These are phyloP conservation scores for Diaporthe sp. DNA, from an alignment of 2,329 filamentous ascomycete species.

Conservation along the genomic window DNA sequence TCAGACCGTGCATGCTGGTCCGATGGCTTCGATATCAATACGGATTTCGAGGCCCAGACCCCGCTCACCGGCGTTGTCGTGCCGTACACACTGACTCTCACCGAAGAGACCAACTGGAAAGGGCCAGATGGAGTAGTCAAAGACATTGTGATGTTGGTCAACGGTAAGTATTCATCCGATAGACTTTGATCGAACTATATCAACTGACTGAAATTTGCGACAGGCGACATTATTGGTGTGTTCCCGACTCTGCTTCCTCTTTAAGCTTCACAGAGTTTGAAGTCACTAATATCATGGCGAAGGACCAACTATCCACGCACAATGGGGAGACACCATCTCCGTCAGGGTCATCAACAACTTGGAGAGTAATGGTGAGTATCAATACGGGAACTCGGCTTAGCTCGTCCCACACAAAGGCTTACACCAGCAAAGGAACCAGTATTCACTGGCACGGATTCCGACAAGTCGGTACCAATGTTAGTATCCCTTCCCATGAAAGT, in stretches of 20 bases:
- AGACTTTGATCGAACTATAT: slow-evolving; percentile 18
- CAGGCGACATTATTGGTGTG: slow-evolving; percentile 37
- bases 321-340: slow-evolving; percentile 65
- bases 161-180: slow-evolving; percentile 53
- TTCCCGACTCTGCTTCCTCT: neutral
- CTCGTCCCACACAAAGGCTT: neutral
- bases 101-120: slow-evolving; percentile 46
- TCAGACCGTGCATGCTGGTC: slow-evolving; percentile 47
- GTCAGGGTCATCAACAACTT: slow-evolving; percentile 77
- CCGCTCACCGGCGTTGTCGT: slow-evolving; percentile 44
- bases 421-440: slow-evolving; percentile 49
- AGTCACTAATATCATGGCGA: slow-evolving; percentile 19
- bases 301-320: slow-evolving; percentile 66
- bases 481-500: neutral
- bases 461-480: slow-evolving; percentile 53
- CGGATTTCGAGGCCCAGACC: slow-evolving; percentile 45
- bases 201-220: slow-evolving; percentile 9
- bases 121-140: slow-evolving; percentile 48
- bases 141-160: slow-evolving; percentile 59
- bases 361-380: slow-evolving; percentile 52
- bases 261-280: neutral
- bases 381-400: neutral
- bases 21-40: slow-evolving; percentile 46
- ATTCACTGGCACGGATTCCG: slow-evolving; percentile 65
- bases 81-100: slow-evolving; percentile 46